Evolutionary conservation across 2,329 filamentous ascomycete genomes (phyloP).

Genomic region (Acrocalymma vagum): DNA sequence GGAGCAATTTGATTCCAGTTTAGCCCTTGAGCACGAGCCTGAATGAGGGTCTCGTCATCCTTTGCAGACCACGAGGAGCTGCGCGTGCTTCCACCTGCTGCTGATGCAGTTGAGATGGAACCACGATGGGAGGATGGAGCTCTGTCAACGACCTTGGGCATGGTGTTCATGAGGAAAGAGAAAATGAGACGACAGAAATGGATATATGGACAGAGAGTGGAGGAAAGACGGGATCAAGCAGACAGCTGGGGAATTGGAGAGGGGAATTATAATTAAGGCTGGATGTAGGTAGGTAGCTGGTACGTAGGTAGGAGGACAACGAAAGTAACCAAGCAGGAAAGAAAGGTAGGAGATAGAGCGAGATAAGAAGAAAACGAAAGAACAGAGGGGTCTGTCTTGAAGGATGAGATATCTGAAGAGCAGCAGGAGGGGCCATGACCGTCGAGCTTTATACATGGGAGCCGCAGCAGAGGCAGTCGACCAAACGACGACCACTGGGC

Average conservation of each 20-base stretch:
- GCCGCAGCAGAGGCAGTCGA: slow-evolving; percentile 34
- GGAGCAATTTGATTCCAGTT: slow-evolving; percentile 86
- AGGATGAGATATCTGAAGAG: slow-evolving; percentile 33
- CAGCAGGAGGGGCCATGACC: slow-evolving; percentile 20
- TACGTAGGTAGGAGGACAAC: slow-evolving; percentile 32
- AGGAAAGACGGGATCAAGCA: slow-evolving; percentile 21
- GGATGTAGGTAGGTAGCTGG: too few species aligned
- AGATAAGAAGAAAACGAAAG: slow-evolving; percentile 44
- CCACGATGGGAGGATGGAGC: slow-evolving; percentile 35
- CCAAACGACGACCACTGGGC: slow-evolving; percentile 36
- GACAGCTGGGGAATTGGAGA: slow-evolving; percentile 26
- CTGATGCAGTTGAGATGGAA: slow-evolving; percentile 41
- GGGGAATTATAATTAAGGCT: slow-evolving; percentile 42
- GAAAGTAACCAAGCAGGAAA: slow-evolving; percentile 39
- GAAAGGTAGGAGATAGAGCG: slow-evolving; percentile 40
- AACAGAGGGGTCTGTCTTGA: slow-evolving; percentile 38
- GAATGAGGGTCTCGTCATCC: slow-evolving; percentile 78
- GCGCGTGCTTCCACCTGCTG: slow-evolving; percentile 41
- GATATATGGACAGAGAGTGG: slow-evolving; percentile 15
- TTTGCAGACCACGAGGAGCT: slow-evolving; percentile 70
- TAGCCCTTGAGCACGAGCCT: slow-evolving; percentile 75
- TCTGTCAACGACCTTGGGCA: slow-evolving; percentile 57
- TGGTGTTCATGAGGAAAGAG: slow-evolving; percentile 44
- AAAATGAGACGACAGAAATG: slow-evolving; percentile 22
- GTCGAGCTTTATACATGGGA: slow-evolving; percentile 42